These are phyloP conservation scores for Xerocomus minutiporus DNA, from an alignment of 1,284 basidiomycete genomes.

Conservation along the genomic window DNA sequence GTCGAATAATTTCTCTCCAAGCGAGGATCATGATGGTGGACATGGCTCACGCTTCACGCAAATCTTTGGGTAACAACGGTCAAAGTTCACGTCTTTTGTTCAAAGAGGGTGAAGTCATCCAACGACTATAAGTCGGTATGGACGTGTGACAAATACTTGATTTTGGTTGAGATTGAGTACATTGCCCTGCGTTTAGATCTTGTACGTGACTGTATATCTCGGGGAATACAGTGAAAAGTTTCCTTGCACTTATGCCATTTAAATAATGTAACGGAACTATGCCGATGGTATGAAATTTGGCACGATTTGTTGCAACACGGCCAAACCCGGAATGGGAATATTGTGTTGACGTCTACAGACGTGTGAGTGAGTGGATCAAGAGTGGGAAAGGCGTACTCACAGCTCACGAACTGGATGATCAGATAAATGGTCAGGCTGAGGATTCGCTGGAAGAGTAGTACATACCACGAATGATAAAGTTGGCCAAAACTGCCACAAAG, in stretches of 20 bases:
- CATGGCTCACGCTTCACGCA: too few relatives aligned
- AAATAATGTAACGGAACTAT: constrained; percentile 2
- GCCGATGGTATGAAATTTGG: constrained; percentile 21
- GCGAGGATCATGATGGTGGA: too few relatives aligned
- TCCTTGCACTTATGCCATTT: neutral
- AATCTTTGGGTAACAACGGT: too few relatives aligned
- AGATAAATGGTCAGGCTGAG: neutral
- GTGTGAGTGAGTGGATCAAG: neutral
- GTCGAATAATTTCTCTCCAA: too few relatives aligned
- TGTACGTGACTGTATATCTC: neutral
- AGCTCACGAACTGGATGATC: constrained; percentile 34
- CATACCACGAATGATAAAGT: constrained; percentile 81
- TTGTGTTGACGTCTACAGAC: constrained; percentile 23
- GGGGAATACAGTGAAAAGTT: neutral
- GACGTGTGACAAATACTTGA: neutral
- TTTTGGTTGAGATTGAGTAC: neutral
- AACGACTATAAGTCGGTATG: neutral
- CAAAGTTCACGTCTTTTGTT: too few relatives aligned
- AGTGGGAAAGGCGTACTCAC: constrained; percentile 27
- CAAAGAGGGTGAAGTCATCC: too few relatives aligned
- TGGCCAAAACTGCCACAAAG: constrained; percentile 80
- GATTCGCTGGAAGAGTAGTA: constrained; percentile 7
- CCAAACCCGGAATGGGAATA: constrained; percentile 30
- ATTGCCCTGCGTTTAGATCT: neutral
- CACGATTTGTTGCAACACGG: constrained; percentile 22